Evolutionary conservation across 441 rosid species (phyloP).

Genomic region (Macaranga tanarius): DNA sequence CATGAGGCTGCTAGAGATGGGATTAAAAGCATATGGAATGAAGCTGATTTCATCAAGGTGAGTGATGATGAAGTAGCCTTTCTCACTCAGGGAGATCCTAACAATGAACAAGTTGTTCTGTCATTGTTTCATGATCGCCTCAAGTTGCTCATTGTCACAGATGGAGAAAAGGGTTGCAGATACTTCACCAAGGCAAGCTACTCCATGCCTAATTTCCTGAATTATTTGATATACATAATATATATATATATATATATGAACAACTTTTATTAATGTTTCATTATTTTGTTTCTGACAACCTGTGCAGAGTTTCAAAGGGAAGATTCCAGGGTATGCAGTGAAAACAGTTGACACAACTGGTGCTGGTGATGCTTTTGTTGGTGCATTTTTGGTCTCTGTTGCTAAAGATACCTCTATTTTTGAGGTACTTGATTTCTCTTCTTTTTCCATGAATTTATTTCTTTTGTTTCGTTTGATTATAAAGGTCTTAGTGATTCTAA

Average conservation of each 20-base stretch:
- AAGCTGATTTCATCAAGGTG: slow-evolving; percentile 66
- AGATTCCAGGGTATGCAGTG: slow-evolving; percentile 48
- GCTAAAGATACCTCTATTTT: slow-evolving; percentile 47
- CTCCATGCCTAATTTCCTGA: no score
- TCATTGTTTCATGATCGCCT: slow-evolving; percentile 53
- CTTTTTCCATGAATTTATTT: no score
- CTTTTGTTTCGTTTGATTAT: neutral
- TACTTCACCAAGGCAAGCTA: slow-evolving; percentile 51
- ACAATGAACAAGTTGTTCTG: slow-evolving; percentile 54
- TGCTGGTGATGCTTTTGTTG: slow-evolving; percentile 79
- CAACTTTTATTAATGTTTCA: neutral
- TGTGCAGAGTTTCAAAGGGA: slow-evolving; percentile 56
- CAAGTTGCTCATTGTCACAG: slow-evolving; percentile 64
- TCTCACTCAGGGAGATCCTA: slow-evolving; percentile 47
- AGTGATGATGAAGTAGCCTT: slow-evolving; percentile 65
- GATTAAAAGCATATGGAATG: slow-evolving; percentile 65
- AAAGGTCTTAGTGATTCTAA: neutral
- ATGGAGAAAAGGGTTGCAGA: slow-evolving; percentile 74
- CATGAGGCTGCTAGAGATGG: slow-evolving; percentile 52
- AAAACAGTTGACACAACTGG: slow-evolving; percentile 69
- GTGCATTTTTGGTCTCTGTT: slow-evolving; percentile 44
- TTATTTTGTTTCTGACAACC: neutral
- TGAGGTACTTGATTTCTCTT: slow-evolving; percentile 26
- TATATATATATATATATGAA: no score
- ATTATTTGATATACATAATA: no score